phyloP scores from a whole-genome alignment of 805 yeast species.

The Priceomyces medius region DNA sequence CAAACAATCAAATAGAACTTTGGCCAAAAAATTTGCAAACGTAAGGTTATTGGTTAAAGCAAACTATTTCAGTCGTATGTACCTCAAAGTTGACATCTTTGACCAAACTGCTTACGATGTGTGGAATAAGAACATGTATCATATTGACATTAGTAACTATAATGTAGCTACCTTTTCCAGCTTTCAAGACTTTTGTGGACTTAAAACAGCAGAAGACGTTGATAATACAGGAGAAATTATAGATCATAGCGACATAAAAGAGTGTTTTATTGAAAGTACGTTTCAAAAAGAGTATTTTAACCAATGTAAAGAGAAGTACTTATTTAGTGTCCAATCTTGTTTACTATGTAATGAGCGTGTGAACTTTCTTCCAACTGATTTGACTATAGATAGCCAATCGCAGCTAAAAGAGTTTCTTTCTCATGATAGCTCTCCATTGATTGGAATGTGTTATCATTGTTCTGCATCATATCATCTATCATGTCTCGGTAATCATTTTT shows the following conservation, averaged over 20 bases:
- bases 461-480: conserved; percentile 32
- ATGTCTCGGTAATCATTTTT: conserved; percentile 31
- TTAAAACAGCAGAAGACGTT: no score
- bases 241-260: no score
- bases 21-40: conserved; percentile 50
- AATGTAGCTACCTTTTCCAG: no score
- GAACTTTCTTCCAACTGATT: conserved; percentile 31
- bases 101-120: conserved; percentile 21
- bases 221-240: no score
- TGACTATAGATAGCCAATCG: conserved; percentile 5
- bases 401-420: conserved; percentile 5
- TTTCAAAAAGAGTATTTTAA: conserved; percentile 12
- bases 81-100: conserved; percentile 49
- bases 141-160: conserved; percentile 15
- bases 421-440: conserved; percentile 23
- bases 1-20: conserved; percentile 37
- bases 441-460: conserved; percentile 39
- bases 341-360: conserved; percentile 25
- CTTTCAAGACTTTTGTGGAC: no score
- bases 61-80: conserved; percentile 44
- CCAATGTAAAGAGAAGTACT: conserved; percentile 6
- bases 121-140: conserved; percentile 38
- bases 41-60: conserved; percentile 43
- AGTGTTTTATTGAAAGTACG: conserved; percentile 9
- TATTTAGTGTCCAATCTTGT: conserved; percentile 27